phyloP scores from a whole-genome alignment of 2,329 filamentous ascomycete genomes.

The Monosporascus sp. region DNA sequence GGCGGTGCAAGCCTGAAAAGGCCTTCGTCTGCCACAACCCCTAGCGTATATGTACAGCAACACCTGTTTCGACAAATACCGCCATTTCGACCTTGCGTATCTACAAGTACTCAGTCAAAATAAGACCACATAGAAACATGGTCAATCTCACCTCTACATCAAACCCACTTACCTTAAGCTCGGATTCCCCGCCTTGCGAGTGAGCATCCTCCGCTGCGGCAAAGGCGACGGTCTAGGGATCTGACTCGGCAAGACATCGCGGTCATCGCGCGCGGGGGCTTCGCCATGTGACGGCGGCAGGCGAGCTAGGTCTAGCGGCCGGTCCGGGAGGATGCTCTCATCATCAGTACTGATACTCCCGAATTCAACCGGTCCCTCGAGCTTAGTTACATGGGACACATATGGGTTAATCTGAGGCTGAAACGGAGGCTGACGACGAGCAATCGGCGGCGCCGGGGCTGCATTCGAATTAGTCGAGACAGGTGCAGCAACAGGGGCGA shows the following conservation, averaged over 20 bases:
- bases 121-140: neutral
- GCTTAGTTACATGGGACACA: neutral
- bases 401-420: neutral
- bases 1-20: too few relatives aligned
- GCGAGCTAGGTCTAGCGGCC: neutral
- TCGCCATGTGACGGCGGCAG: neutral
- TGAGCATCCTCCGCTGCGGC: neutral
- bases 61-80: too few relatives aligned
- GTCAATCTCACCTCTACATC: too few relatives aligned
- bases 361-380: neutral
- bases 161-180: slow-evolving; percentile 3
- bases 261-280: slow-evolving; percentile 1
- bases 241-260: slow-evolving; percentile 14
- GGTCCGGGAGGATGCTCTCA: neutral
- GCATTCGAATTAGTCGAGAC: too few relatives aligned
- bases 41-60: too few relatives aligned
- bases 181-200: slow-evolving; percentile 4
- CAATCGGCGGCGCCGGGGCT: neutral
- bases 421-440: neutral
- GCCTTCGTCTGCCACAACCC: too few relatives aligned
- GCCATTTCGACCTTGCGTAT: too few relatives aligned
- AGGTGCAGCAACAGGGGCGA: too few relatives aligned
- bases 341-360: neutral
- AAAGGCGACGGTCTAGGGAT: neutral
- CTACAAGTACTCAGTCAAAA: neutral